A percentile compares a stretch with the other conserved stretches of the same genome.
Conservation (phyloP, 176 grass and related monocot species). For the Musa schizocarpa region DNA sequence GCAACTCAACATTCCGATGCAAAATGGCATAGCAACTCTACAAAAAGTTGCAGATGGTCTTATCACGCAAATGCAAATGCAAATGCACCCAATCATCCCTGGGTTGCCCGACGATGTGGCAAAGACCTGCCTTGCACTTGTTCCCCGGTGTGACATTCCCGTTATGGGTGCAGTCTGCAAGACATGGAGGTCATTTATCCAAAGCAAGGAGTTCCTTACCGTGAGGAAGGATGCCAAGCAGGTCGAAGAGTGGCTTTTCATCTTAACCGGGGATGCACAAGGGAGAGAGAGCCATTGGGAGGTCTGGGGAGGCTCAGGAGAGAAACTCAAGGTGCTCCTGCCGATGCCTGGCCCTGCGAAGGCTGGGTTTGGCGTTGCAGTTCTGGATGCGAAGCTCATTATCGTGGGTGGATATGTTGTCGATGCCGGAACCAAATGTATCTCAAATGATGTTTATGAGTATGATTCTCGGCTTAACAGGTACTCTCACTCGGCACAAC, state of each 20-base stretch:
- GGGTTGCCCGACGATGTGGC: constrained; percentile 65
- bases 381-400: constrained; percentile 50
- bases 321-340: constrained; percentile 38
- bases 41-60: constrained; percentile 21
- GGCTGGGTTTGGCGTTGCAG: constrained; percentile 48
- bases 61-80: constrained; percentile 13
- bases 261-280: constrained; percentile 31
- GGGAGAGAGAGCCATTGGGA: constrained; percentile 44
- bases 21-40: neutral
- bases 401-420: constrained; percentile 43
- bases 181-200: constrained; percentile 55
- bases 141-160: constrained; percentile 36
- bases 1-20: constrained; percentile 5
- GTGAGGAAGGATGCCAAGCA: constrained; percentile 41
- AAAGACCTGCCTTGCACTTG: constrained; percentile 48
- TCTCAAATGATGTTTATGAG: constrained; percentile 53
- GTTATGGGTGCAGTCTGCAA: constrained; percentile 52
- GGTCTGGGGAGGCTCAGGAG: constrained; percentile 22
- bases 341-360: constrained; percentile 49
- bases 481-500: constrained; percentile 12
- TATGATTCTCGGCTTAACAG: constrained; percentile 76
- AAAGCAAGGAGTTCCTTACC: constrained; percentile 44
- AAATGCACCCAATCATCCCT: constrained; percentile 33
- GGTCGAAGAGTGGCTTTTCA: constrained; percentile 54
- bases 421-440: constrained; percentile 32